Evolutionary conservation across 2,329 filamentous ascomycete species (phyloP), one percentile per base, ranked within the genome.

Genomic region (Cephalotrichum gorgonifer): DNA sequence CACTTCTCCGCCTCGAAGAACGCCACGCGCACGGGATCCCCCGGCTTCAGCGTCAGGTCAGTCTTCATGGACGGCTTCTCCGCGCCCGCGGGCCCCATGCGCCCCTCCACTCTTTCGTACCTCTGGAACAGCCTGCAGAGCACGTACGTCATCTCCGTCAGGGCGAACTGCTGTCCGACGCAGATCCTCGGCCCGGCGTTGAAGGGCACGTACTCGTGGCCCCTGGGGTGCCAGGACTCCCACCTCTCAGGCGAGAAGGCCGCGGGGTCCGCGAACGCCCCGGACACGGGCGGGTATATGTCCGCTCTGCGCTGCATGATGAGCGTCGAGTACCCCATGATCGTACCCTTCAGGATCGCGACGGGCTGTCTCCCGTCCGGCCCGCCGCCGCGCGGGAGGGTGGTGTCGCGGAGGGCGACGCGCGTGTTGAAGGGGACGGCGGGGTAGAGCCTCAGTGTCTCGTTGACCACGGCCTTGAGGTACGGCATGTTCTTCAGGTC

Each of bases 401-500:
- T 86, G 2, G 87, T 90, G 67, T 90, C 84, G 51, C 72, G 74
- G 12, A 88, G 73, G 12, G 86, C 78, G 28, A 83, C 69, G 53
- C 88, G 83, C 47, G 88, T 76, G 65, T 93, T 93, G 70, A 85
- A 86, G 2, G 88, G 87, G 1, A 93, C 85, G 14, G 79, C 74
- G 1, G 87, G 87, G 63, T 91, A 88, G 11, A 91, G 66, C 14
- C 88, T 81, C 51, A 90, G 75, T 0, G 80, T 86, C 67, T 94
- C 88, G 66, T 87, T 85, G 57, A 94, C 74, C 45, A 85, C 68
- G 57, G 83, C 73, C 64, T 80, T 72, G 51, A 93, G 77, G 62
- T 91, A 95, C 58, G 85, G 84, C 88, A 95, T 95, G 55, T 75
- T 75, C 71, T 95, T 95, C 51, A 95, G 74, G 60, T 95, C 79